Evolutionary conservation across 2,329 filamentous ascomycete species (phyloP).

Genomic region (Ramularia collo-cygni): DNA sequence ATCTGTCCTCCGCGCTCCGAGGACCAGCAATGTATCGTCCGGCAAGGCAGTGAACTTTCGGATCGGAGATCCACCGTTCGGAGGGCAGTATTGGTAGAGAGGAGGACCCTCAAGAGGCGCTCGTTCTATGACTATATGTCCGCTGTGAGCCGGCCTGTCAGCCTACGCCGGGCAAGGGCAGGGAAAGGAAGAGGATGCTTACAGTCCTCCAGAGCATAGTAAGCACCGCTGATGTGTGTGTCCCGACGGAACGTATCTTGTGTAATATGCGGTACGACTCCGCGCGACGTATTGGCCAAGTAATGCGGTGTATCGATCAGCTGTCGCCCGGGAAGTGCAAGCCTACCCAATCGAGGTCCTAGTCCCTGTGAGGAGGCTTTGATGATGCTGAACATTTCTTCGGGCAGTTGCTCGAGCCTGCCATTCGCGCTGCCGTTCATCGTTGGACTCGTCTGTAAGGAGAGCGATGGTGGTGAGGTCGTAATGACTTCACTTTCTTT

Average conservation of each 20-base stretch:
- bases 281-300: conserved; percentile 72
- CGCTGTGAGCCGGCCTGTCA: conserved; percentile 39
- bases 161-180: conserved; percentile 19
- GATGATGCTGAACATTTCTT: conserved; percentile 42
- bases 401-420: conserved; percentile 11
- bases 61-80: conserved; percentile 50
- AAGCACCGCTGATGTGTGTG: conserved; percentile 61
- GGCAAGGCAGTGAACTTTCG: conserved; percentile 72
- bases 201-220: conserved; percentile 91
- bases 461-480: no score
- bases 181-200: conserved; percentile 33
- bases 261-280: conserved; percentile 78
- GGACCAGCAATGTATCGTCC: conserved; percentile 57
- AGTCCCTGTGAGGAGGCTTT: conserved; percentile 30
- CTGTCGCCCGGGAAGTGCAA: conserved; percentile 57
- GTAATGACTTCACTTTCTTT: no score
- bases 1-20: conserved; percentile 72
- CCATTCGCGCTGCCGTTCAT: conserved; percentile 13
- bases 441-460: not conserved
- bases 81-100: conserved; percentile 44
- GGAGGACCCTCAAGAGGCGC: conserved; percentile 42
- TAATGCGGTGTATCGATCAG: conserved; percentile 78
- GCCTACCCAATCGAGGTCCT: conserved; percentile 60
- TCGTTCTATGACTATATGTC: conserved; percentile 55
- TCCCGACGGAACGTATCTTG: conserved; percentile 70